phyloP scores from a whole-genome alignment of 129 eudicot genomes.

The Artemisia annua region DNA sequence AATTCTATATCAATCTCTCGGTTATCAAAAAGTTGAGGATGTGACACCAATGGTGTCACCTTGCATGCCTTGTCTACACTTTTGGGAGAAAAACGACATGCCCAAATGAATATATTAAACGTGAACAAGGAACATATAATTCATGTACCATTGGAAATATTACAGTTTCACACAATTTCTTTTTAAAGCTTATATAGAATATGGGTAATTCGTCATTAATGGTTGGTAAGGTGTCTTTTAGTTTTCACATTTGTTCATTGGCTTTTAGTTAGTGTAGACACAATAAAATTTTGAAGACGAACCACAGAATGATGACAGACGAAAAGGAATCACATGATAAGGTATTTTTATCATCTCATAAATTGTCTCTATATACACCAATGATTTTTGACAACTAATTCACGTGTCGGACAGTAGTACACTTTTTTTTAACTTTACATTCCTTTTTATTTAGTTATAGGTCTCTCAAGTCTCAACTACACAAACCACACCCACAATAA shows the following conservation, averaged over 20 bases:
- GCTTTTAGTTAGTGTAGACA: background rate
- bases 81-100: conserved; percentile 15
- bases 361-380: conserved; percentile 26
- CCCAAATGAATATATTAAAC: background rate
- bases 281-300: background rate
- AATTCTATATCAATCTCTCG: background rate
- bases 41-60: conserved; percentile 21
- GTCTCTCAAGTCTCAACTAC: background rate
- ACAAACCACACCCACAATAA: conserved; percentile 14
- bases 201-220: background rate
- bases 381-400: conserved; percentile 39
- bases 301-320: conserved; percentile 22
- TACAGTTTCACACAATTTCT: background rate
- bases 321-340: conserved; percentile 28
- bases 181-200: background rate
- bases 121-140: conserved; percentile 6
- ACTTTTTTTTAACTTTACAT: conserved; percentile 1
- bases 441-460: background rate
- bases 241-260: conserved; percentile 1
- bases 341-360: conserved; percentile 22
- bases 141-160: conserved; percentile 17
- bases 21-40: background rate
- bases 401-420: conserved; percentile 38
- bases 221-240: conserved; percentile 1
- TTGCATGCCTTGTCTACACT: conserved; percentile 25